Evolutionary conservation across 352 stramenopile genomes (phyloP).

Genomic region (Saprolegnia diclina): DNA sequence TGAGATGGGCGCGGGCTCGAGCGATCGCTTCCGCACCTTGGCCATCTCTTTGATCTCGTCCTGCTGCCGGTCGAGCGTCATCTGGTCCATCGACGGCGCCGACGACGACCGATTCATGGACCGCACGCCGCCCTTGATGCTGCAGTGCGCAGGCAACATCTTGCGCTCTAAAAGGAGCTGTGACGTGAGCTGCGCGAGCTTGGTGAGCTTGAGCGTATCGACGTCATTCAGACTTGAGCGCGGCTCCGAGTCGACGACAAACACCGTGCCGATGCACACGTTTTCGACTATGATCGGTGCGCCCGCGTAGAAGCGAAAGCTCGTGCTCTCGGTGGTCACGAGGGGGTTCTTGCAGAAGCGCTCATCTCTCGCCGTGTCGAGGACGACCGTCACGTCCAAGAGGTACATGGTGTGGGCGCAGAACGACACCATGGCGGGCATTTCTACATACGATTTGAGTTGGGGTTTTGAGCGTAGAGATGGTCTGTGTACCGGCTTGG

Average conservation of each 20-base stretch:
- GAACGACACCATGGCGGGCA: constrained; percentile 77
- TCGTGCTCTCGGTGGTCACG: constrained; percentile 60
- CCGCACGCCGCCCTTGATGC: constrained; percentile 2
- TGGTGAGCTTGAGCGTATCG: constrained; percentile 77
- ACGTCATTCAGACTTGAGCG: constrained; percentile 68
- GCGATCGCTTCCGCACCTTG: neutral
- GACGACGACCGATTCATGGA: constrained; percentile 11
- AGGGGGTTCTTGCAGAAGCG: constrained; percentile 56
- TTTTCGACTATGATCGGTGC: constrained; percentile 75
- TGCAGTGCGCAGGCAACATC: constrained; percentile 29
- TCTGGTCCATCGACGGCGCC: neutral
- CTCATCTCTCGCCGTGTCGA: constrained; percentile 80
- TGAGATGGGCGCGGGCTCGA: neutral
- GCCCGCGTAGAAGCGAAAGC: constrained; percentile 49
- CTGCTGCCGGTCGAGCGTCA: neutral
- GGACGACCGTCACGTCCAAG: constrained; percentile 82
- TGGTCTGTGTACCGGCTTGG: constrained; percentile 40
- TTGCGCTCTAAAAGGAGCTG: constrained; percentile 84
- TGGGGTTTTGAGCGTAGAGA: neutral
- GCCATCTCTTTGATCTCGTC: neutral
- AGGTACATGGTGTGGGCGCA: constrained; percentile 83
- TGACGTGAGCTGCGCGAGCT: constrained; percentile 80
- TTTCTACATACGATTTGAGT: constrained; percentile 33
- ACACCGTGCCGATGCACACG: constrained; percentile 69
- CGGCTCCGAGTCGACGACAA: constrained; percentile 71